phyloP scores from a whole-genome alignment of 495 filamentous ascomycete genomes.

The Friedmanniomyces endolithicus region DNA sequence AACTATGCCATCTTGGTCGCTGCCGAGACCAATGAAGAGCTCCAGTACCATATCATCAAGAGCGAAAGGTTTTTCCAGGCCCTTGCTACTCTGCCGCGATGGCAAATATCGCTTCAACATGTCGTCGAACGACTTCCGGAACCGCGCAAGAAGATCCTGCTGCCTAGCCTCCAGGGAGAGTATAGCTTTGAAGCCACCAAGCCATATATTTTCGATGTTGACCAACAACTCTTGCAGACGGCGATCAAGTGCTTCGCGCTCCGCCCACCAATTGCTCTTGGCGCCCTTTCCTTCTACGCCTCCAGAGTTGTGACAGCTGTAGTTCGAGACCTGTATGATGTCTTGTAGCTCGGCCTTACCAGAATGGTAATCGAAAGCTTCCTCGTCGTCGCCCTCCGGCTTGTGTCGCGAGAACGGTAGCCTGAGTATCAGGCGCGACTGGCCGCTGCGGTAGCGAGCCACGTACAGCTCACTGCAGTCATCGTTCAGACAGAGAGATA shows the following conservation, averaged over 20 bases:
- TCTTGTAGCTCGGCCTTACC: slow-evolving; percentile 67
- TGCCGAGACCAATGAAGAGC: slow-evolving; percentile 74
- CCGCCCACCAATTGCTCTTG: slow-evolving; percentile 79
- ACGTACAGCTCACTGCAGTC: slow-evolving; percentile 69
- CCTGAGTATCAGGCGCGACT: slow-evolving; percentile 70
- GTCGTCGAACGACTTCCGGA: slow-evolving; percentile 62
- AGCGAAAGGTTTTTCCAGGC: slow-evolving; percentile 36
- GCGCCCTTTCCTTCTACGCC: slow-evolving; percentile 45
- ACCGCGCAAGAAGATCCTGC: slow-evolving; percentile 51
- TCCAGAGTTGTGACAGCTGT: slow-evolving; percentile 62
- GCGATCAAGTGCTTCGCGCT: slow-evolving; percentile 63
- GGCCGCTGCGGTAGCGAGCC: slow-evolving; percentile 58
- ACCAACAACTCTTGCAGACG: slow-evolving; percentile 64
- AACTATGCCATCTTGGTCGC: slow-evolving; percentile 47
- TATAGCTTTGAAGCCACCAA: slow-evolving; percentile 84
- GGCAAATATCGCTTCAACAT: slow-evolving; percentile 81
- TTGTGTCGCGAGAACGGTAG: slow-evolving; percentile 72
- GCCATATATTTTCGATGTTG: slow-evolving; percentile 85
- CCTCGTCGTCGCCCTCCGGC: slow-evolving; percentile 63
- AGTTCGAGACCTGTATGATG: slow-evolving; percentile 66
- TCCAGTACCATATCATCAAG: slow-evolving; percentile 71
- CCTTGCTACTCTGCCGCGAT: slow-evolving; percentile 55
- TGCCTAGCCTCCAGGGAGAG: slow-evolving; percentile 60
- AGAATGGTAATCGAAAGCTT: slow-evolving; percentile 68
- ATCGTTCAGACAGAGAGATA: slow-evolving; percentile 75